Evolutionary conservation across 352 stramenopile species (phyloP).

Genomic region (Pseudoperonospora humuli): DNA sequence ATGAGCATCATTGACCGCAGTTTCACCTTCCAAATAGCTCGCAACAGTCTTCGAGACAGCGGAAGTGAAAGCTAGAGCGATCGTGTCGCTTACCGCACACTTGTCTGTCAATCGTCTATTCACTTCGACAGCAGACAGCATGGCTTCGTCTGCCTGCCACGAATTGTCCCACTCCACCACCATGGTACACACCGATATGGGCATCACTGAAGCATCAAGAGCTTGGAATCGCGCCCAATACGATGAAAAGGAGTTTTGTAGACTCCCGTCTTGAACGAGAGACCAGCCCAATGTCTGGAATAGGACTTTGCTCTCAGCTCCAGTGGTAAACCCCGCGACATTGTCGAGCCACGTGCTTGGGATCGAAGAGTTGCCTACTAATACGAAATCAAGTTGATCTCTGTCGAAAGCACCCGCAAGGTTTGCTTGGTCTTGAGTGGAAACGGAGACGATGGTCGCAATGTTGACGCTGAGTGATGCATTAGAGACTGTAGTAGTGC

Average conservation of each 20-base stretch:
- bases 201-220: not conserved
- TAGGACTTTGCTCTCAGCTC: constrained; percentile 7
- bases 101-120: constrained; percentile 6
- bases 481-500: not conserved
- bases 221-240: constrained; percentile 28
- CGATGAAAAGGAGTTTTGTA: constrained; percentile 10
- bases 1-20: constrained; percentile 7
- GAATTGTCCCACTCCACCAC: constrained; percentile 22
- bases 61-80: constrained; percentile 25
- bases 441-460: constrained; percentile 7
- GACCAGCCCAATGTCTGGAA: constrained; percentile 12
- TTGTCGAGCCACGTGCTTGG: constrained; percentile 4
- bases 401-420: constrained; percentile 1
- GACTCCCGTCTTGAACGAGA: constrained; percentile 12
- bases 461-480: constrained; percentile 9
- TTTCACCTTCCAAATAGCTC: constrained; percentile 15
- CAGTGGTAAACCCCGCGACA: not conserved
- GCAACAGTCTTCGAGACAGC: constrained; percentile 6
- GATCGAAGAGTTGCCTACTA: constrained; percentile 9
- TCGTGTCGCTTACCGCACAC: constrained; percentile 21
- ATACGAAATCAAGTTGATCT: constrained; percentile 10
- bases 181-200: constrained; percentile 16
- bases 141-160: constrained; percentile 7
- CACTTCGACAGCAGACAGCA: constrained; percentile 9
- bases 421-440: not conserved